phyloP scores from a whole-genome alignment of 2,329 filamentous ascomycete genomes.

The Hymenoscyphus fraxineus region DNA sequence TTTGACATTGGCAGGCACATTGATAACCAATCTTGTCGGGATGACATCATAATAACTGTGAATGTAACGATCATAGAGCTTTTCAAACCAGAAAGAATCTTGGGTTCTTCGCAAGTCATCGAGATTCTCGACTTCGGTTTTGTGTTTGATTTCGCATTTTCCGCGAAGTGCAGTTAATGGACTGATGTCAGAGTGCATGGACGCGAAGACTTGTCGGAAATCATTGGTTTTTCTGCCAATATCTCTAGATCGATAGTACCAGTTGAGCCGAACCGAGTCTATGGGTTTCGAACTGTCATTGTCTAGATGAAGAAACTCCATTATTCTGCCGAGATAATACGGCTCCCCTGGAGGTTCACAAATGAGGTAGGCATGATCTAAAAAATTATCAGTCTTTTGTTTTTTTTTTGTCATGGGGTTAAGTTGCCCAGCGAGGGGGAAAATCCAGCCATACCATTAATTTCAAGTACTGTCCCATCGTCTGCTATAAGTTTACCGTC shows the following conservation, averaged over 20 bases:
- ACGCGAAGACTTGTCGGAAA: constrained; percentile 86
- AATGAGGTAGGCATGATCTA: constrained; percentile 89
- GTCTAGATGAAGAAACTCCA: constrained; percentile 89
- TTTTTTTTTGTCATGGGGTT: not conserved
- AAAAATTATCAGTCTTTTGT: not conserved
- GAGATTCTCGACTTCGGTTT: constrained; percentile 77
- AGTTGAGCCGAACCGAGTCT: constrained; percentile 89
- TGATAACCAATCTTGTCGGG: constrained; percentile 86
- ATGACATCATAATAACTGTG: constrained; percentile 97
- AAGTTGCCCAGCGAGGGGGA: not conserved
- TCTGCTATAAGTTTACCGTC: constrained; percentile 81
- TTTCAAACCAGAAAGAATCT: constrained; percentile 95
- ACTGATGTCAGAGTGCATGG: constrained; percentile 97
- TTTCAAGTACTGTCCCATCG: constrained; percentile 76
- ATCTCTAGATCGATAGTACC: constrained; percentile 96
- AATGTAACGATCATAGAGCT: constrained; percentile 96
- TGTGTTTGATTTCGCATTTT: constrained; percentile 87
- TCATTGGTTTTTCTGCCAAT: constrained; percentile 90
- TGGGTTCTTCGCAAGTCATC: constrained; percentile 80
- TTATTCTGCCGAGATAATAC: constrained; percentile 95
- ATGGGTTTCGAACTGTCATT: constrained; percentile 71
- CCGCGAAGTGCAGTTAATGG: constrained; percentile 88
- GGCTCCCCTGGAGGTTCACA: constrained; percentile 97
- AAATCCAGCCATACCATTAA: constrained; percentile 68
- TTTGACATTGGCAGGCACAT: constrained; percentile 92